Conservation (phyloP, 208 protist species). For the Trypanosoma theileri region DNA sequence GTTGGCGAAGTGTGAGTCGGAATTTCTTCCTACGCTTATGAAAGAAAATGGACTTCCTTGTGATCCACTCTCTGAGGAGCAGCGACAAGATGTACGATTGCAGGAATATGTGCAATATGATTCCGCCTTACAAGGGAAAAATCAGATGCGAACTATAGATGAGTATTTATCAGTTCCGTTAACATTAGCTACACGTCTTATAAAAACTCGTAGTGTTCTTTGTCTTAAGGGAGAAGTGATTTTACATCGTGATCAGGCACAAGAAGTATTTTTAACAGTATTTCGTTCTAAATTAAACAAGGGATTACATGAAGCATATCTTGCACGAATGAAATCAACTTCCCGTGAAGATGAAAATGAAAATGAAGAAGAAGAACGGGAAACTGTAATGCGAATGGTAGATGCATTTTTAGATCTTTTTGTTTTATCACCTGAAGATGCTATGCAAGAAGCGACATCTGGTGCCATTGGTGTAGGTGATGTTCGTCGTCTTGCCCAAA, state of each 20-base stretch:
- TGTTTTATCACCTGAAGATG: conserved; percentile 60
- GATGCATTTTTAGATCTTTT: conserved; percentile 86
- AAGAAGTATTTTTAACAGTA: conserved; percentile 84
- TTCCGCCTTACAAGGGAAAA: conserved; percentile 20
- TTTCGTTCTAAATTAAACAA: conserved; percentile 65
- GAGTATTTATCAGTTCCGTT: conserved; percentile 81
- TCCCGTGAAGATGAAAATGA: conserved; percentile 51
- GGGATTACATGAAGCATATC: conserved; percentile 77
- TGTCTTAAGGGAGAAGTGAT: conserved; percentile 70
- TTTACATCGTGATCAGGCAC: conserved; percentile 74
- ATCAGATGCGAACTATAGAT: conserved; percentile 36
- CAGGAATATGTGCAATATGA: conserved; percentile 71
- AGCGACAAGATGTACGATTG: conserved; percentile 38
- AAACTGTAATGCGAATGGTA: conserved; percentile 81
- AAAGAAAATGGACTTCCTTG: conserved; percentile 72
- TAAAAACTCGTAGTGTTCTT: conserved; percentile 68
- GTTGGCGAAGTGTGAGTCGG: conserved; percentile 58
- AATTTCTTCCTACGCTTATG: conserved; percentile 77
- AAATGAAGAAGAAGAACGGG: conserved; percentile 25
- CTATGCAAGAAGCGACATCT: conserved; percentile 49
- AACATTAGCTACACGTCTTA: conserved; percentile 72
- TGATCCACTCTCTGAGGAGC: conserved; percentile 45
- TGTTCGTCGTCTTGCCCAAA: conserved; percentile 73
- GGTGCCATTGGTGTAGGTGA: conserved; percentile 69
- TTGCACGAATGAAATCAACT: conserved; percentile 62